A percentile compares a stretch with the other conserved stretches of the same genome.
phyloP scores from a whole-genome alignment of 495 filamentous ascomycete genomes.

The Venustampulla echinocandica region DNA sequence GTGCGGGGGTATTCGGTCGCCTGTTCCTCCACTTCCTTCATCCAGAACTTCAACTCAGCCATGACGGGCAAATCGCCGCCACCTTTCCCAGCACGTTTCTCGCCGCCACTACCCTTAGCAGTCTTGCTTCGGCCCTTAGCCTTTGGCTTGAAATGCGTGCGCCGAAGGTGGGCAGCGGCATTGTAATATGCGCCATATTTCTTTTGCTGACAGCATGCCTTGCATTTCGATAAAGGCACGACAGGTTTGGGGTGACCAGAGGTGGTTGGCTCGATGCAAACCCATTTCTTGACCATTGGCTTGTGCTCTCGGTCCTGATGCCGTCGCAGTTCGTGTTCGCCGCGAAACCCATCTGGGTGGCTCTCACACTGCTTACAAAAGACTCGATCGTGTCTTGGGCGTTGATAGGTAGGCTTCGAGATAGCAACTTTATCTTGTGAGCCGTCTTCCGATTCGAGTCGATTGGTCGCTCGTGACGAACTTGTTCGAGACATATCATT shows the following conservation, averaged over 20 bases:
- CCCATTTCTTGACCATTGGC: conserved; percentile 64
- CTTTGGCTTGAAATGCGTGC: conserved; percentile 68
- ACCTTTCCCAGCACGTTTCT: conserved; percentile 72
- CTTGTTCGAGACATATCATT: conserved; percentile 22
- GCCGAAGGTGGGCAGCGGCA: conserved; percentile 81
- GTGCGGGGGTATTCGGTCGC: conserved; percentile 9
- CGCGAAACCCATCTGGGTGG: conserved; percentile 80
- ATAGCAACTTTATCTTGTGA: conserved; percentile 55
- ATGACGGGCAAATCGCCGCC: conserved; percentile 79
- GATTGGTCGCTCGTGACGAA: conserved; percentile 41
- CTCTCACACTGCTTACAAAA: conserved; percentile 65
- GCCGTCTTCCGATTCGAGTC: conserved; percentile 48
- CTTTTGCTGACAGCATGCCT: conserved; percentile 68
- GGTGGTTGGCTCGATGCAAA: conserved; percentile 56
- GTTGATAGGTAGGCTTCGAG: conserved; percentile 61
- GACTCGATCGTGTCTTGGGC: conserved; percentile 69
- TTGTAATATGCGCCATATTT: conserved; percentile 92
- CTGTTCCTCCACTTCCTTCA: conserved; percentile 52
- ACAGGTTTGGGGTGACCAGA: conserved; percentile 38
- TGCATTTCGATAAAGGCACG: conserved; percentile 72
- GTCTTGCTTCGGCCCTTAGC: conserved; percentile 29
- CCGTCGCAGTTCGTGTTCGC: conserved; percentile 85
- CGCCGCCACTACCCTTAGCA: conserved; percentile 22
- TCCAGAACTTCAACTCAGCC: conserved; percentile 74
- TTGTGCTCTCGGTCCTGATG: conserved; percentile 78